Base-by-base conservation (phyloP, 805 yeast species). In the Saccharomycopsis fodiens region DNA sequence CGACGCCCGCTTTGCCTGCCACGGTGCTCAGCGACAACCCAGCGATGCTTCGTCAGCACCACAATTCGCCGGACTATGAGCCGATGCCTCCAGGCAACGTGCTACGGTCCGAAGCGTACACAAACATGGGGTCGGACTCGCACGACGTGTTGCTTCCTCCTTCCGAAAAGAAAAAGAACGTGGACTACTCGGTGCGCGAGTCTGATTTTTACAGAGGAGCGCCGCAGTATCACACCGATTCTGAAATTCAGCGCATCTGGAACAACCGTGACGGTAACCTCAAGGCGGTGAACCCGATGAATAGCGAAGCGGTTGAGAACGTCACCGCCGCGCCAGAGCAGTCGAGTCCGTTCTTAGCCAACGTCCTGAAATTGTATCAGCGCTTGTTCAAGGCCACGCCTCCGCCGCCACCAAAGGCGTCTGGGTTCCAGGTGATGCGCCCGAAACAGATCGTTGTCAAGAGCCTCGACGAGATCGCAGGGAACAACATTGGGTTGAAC, bases 101-200 rank as follows among this genome's bases (percentile, higher is more conserved):
- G 6, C 29, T 25, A 7, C 6, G 10, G 10, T 25, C 29, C 6
- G 29, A 25, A 10, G 10, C 29, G 6, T 25, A 25, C 29, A 10
- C 6, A 25, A 7, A 6, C 29, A 25, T 10, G 10, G 10, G 29
- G 10, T 6, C 29, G 10, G 29, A 25, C 10, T 25, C 29, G 4
- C 10, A 7, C 10, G 29, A 25, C 10, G 29, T 25, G 29, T 25
- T 25, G 29, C 29, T 25, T 23, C 30, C 35, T 39, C 15, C 30
- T 21, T 41, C 39, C 25, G 39, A 21, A 20, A 25, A 21, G 22
- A 55, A 45, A 39, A 55, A 51, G 29, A 46, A 53, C 16, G 69
- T 61, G 8, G 80, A 79, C 56, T 78, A 78, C 58, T 72, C 80
- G 0, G 72, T 73, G 1, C 63, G 85, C 48, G 85, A 79, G 55